Conservation (phyloP, 2,329 filamentous ascomycete genomes). For the Cadophora sp. region DNA sequence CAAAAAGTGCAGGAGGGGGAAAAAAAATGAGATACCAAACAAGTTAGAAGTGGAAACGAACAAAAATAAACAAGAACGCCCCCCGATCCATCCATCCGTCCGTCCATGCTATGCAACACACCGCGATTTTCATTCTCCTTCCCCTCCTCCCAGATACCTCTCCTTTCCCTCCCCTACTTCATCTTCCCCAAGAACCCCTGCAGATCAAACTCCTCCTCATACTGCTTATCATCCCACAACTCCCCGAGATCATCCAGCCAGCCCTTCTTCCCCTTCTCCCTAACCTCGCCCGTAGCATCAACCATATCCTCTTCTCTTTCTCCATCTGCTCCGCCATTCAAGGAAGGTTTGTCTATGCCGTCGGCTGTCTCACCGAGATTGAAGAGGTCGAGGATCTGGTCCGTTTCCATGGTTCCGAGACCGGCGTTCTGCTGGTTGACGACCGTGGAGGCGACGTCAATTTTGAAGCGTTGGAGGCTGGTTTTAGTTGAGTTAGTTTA, state of each 20-base stretch:
- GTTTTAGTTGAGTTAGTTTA: constrained; percentile 15
- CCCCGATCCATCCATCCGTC: neutral
- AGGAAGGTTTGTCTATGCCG: constrained; percentile 64
- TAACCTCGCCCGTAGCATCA: constrained; percentile 89
- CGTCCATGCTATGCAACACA: constrained; percentile 14
- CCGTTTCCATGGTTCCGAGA: constrained; percentile 91
- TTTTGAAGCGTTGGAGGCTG: constrained; percentile 98
- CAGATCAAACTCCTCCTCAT: constrained; percentile 97
- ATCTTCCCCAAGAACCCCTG: constrained; percentile 96
- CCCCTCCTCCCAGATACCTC: neutral
- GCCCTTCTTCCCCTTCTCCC: constrained; percentile 95
- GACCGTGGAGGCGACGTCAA: constrained; percentile 96
- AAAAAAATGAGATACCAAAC: neutral
- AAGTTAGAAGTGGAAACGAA: neutral
- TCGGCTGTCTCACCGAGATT: constrained; percentile 83
- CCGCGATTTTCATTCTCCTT: neutral
- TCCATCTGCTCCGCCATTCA: constrained; percentile 56
- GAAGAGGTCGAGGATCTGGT: constrained; percentile 97
- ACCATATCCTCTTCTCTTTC: constrained; percentile 85
- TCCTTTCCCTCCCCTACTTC: constrained; percentile 44
- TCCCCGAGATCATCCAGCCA: constrained; percentile 96
- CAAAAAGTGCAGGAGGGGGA: neutral
- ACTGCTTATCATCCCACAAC: constrained; percentile 96
- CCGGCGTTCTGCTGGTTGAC: constrained; percentile 99
- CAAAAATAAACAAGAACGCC: neutral